These are phyloP conservation scores for Salvia hispanica DNA, from an alignment of 257 asterid genomes.

Conservation along the genomic window DNA sequence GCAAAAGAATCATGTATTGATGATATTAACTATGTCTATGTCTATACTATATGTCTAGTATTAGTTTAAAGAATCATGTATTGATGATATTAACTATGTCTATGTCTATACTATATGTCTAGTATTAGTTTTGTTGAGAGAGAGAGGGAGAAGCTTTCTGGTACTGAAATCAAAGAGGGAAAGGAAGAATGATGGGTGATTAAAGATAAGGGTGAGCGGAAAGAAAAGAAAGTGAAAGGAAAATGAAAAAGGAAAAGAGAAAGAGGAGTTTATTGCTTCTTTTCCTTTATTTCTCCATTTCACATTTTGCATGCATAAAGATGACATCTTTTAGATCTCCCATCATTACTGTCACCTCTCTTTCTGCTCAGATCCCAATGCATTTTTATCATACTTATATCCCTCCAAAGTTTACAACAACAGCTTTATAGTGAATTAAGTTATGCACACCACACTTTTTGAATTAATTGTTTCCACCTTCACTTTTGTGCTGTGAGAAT, in stretches of 20 bases:
- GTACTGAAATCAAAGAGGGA: constrained; percentile 40
- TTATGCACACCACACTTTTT: constrained; percentile 17
- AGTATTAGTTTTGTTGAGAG: background rate
- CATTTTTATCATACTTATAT: background rate
- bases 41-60: too few relatives aligned
- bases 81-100: too few relatives aligned
- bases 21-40: too few relatives aligned
- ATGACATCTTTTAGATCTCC: constrained; percentile 28
- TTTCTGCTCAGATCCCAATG: constrained; percentile 39
- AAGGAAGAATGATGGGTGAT: constrained; percentile 12
- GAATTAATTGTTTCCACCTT: constrained; percentile 1
- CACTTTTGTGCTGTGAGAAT: constrained; percentile 24
- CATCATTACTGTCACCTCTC: constrained; percentile 39
- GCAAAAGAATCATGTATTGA: too few relatives aligned
- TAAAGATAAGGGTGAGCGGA: constrained; percentile 31
- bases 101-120: too few relatives aligned
- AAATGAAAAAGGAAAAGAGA: constrained; percentile 24
- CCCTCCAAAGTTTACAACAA: constrained; percentile 4
- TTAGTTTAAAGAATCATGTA: too few relatives aligned
- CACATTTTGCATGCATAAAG: constrained; percentile 41
- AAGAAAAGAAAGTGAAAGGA: constrained; percentile 31
- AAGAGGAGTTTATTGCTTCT: constrained; percentile 22
- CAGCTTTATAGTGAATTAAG: constrained; percentile 25
- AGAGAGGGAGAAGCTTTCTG: constrained; percentile 14
- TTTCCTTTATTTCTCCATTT: constrained; percentile 34